A percentile compares a stretch with the other conserved stretches of the same genome.
Evolutionary conservation across 1,284 basidiomycete species (phyloP).

Genomic region (Rhizoctonia solani): DNA sequence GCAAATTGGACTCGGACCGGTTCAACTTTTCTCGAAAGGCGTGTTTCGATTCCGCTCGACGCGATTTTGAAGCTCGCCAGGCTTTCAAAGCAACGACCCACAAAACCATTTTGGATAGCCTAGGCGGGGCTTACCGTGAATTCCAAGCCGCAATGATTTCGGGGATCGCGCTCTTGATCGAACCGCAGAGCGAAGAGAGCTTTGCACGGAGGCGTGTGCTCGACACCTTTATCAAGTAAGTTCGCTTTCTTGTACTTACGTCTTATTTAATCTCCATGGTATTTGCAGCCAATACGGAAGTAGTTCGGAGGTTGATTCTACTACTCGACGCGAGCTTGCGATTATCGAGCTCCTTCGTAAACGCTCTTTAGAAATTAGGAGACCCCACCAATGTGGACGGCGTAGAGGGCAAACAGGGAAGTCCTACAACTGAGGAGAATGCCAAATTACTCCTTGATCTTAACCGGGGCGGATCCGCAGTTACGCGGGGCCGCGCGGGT

Average conservation of each 20-base stretch:
- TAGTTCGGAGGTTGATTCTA: slow-evolving; percentile 68
- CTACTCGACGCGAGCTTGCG: slow-evolving; percentile 75
- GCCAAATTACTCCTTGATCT: slow-evolving; percentile 30
- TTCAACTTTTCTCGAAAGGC: slow-evolving; percentile 72
- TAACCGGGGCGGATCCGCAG: slow-evolving; percentile 9
- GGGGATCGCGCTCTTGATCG: slow-evolving; percentile 78
- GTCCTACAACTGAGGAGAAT: slow-evolving; percentile 33
- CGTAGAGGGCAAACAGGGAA: slow-evolving; percentile 33
- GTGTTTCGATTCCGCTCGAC: slow-evolving; percentile 78
- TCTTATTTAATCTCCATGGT: slow-evolving; percentile 35
- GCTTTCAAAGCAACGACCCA: slow-evolving; percentile 64
- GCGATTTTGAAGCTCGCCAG: slow-evolving; percentile 71
- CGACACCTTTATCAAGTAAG: slow-evolving; percentile 71
- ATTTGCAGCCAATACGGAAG: slow-evolving; percentile 46
- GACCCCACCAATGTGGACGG: slow-evolving; percentile 33
- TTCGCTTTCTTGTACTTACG: slow-evolving; percentile 46
- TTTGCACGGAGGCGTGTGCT: slow-evolving; percentile 74
- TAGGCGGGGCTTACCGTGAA: slow-evolving; percentile 79
- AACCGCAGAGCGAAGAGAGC: slow-evolving; percentile 70
- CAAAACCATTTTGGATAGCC: slow-evolving; percentile 64
- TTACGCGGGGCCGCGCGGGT: slow-evolving; percentile 14
- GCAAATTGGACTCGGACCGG: slow-evolving; percentile 72
- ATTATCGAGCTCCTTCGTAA: slow-evolving; percentile 70
- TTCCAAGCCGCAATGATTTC: slow-evolving; percentile 86
- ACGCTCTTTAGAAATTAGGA: slow-evolving; percentile 18